Percentiles rank a stretch among this genome's conserved stretches.
These are phyloP conservation scores for Saitozyma podzolica DNA, from an alignment of 768 basidiomycete species.

Conservation along the genomic window DNA sequence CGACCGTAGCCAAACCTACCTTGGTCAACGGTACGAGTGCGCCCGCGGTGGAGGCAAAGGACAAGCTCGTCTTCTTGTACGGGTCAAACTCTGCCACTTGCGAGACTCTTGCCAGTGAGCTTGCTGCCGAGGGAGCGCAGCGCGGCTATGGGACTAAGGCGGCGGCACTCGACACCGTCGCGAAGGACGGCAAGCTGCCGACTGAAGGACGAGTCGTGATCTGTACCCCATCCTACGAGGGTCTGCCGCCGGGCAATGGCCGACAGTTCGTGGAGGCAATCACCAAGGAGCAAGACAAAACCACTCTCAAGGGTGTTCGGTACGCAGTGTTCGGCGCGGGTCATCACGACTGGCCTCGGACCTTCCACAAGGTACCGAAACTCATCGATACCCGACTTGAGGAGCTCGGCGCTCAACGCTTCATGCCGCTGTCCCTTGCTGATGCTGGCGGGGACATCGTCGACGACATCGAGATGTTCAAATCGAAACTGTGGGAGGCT, in stretches of 20 bases:
- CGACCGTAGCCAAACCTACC: neutral
- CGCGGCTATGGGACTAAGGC: too few relatives aligned
- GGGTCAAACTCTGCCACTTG: conserved; percentile 58
- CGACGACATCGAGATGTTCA: conserved; percentile 53
- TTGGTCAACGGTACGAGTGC: neutral
- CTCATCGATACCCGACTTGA: neutral
- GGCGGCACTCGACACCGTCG: too few relatives aligned
- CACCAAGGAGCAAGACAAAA: neutral
- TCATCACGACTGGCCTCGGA: neutral
- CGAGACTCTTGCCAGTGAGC: conserved; percentile 58
- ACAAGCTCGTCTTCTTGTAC: too few relatives aligned
- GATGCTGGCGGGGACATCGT: neutral
- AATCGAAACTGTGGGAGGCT: conserved; percentile 52
- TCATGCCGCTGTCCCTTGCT: neutral
- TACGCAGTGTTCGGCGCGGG: neutral
- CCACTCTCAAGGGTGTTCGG: neutral
- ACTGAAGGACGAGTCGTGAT: neutral
- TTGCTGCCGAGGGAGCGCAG: conserved; percentile 45
- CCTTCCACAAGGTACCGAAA: neutral
- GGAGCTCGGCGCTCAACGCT: neutral
- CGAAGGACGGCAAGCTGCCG: neutral
- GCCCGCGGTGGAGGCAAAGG: too few relatives aligned
- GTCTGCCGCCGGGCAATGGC: neutral
- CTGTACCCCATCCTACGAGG: neutral
- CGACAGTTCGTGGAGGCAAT: neutral